These are phyloP conservation scores for Penicillium sp. DNA, from an alignment of 2,329 filamentous ascomycete genomes.

Conservation along the genomic window DNA sequence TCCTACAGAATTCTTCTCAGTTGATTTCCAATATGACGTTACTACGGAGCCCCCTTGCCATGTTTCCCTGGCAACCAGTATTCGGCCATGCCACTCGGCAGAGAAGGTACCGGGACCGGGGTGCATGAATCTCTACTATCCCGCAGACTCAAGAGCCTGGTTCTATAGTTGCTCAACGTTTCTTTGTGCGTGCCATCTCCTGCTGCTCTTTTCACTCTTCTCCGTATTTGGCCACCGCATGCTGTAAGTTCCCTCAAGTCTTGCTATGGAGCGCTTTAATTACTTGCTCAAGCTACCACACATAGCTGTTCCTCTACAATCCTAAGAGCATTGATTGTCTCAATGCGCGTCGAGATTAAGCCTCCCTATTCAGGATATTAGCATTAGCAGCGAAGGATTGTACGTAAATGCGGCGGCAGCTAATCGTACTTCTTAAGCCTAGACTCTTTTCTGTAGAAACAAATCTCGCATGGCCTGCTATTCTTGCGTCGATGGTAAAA, in stretches of 20 bases:
- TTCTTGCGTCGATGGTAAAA: neutral
- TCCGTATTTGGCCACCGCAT: no score
- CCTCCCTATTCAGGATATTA: neutral
- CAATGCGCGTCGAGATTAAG: neutral
- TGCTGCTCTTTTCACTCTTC: neutral
- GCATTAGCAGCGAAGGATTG: neutral
- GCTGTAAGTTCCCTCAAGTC: no score
- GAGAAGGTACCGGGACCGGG: neutral
- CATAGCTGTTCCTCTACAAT: neutral
- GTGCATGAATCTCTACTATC: neutral
- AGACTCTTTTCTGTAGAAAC: constrained; percentile 3
- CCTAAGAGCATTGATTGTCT: neutral
- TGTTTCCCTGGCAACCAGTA: neutral
- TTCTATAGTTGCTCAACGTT: neutral
- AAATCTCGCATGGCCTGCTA: neutral
- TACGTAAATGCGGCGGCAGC: neutral
- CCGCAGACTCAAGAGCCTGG: neutral
- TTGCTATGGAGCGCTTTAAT: neutral
- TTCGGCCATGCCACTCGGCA: neutral
- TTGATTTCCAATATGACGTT: no score
- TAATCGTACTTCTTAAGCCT: constrained; percentile 1
- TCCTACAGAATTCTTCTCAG: no score
- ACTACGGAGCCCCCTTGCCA: neutral
- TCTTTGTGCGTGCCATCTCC: neutral
- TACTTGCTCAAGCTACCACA: neutral